Base-by-base conservation (phyloP, 2,329 filamentous ascomycete species). In the Trichoderma pleuroti region DNA sequence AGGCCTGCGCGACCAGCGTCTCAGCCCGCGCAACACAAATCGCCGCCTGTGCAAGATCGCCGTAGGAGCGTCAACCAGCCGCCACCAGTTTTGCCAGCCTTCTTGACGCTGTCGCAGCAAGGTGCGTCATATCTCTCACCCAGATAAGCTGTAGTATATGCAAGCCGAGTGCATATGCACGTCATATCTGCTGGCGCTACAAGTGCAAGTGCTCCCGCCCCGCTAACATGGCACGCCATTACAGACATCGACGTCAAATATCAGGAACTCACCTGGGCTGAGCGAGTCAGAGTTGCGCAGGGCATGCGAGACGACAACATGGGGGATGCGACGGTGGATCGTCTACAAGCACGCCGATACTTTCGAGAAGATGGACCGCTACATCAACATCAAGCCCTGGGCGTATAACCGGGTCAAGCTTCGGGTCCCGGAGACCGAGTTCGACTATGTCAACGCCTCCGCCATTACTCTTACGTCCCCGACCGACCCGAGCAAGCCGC, bases 341-440 rank as follows among this genome's bases (percentile, higher is more conserved):
- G 75, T 76, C 26, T 81, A 78, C 69, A 80, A 80, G 70, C 81
- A 81, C 64, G 71, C 75, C 12, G 79, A 82, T 42, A 69, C 66
- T 6, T 74, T 75, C 46, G 73, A 75, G 66, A 77, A 76, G 71
- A 82, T 95, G 74, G 97, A 98, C 80, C 90, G 96, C 69, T 99
- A 98, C 81, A 80, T 86, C 68, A 97, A 98, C 78, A 93, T 99
- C 73, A 91, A 94, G 78, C 93, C 94, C 0, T 99, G 93, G 89
- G 90, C 92, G 72, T 90, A 92, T 78, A 97, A 97, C 77, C 90
- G 96, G 46, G 86, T 99, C 70, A 91, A 89, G 78, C 87, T 99
- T 21, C 86, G 87, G 49, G 95, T 98, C 1, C 90, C 93, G 2
- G 86, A 91, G 18, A 91, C 88, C 46, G 84, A 89, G 73, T 86